These are phyloP conservation scores for Ophiostoma piceae DNA, from an alignment of 2,329 filamentous ascomycete species.

Conservation along the genomic window DNA sequence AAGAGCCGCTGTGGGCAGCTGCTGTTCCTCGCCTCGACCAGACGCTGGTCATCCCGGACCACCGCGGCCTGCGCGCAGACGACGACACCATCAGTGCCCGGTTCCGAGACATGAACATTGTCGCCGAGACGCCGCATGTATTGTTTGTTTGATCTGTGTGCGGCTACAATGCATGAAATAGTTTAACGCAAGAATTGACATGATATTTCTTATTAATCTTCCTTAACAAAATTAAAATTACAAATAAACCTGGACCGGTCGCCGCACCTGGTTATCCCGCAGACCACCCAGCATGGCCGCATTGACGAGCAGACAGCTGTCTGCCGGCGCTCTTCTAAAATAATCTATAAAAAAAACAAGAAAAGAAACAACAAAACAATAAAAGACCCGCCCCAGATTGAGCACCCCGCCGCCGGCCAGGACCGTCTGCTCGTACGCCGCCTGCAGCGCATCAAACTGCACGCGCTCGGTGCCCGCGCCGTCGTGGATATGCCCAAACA, in stretches of 20 bases:
- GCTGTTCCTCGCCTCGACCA: neutral
- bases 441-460: slow-evolving; percentile 23
- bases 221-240: neutral
- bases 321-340: no score
- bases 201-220: no score
- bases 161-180: no score
- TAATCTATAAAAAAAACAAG: neutral
- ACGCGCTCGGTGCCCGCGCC: slow-evolving; percentile 25
- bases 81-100: neutral
- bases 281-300: neutral
- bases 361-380: neutral
- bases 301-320: neutral
- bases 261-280: neutral
- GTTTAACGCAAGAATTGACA: no score
- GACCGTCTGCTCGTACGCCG: slow-evolving; percentile 20
- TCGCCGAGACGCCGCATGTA: neutral
- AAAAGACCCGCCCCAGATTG: neutral
- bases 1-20: neutral
- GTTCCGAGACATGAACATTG: neutral
- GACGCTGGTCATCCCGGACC: neutral
- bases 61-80: neutral
- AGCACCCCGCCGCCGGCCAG: neutral
- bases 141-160: neutral
- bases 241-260: neutral
- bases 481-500: slow-evolving; percentile 38